Evolutionary conservation across 2,329 filamentous ascomycete genomes (phyloP).

Genomic region (Plectosphaerella sp.): DNA sequence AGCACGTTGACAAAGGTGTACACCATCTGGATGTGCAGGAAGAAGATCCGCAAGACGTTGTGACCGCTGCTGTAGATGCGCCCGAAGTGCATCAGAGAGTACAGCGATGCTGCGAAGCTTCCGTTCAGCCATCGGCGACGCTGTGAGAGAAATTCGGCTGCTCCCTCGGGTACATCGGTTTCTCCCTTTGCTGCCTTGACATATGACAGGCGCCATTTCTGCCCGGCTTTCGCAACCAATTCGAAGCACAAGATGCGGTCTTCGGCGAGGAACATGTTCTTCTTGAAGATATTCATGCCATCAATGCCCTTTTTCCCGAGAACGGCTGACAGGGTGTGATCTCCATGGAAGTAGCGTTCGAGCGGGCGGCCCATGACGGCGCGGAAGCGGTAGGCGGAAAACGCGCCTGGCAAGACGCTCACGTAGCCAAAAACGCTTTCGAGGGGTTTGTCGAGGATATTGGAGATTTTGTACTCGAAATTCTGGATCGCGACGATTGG

Average conservation of each 20-base stretch:
- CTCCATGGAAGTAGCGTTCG: constrained; percentile 91
- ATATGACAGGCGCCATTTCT: constrained; percentile 89
- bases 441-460: constrained; percentile 85
- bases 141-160: constrained; percentile 84
- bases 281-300: constrained; percentile 97
- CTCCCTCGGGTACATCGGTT: constrained; percentile 86
- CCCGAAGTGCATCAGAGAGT: constrained; percentile 86
- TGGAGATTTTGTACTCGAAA: constrained; percentile 94
- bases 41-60: constrained; percentile 87
- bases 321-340: constrained; percentile 81
- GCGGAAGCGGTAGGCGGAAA: constrained; percentile 85
- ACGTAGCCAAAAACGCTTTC: constrained; percentile 89
- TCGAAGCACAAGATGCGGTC: constrained; percentile 95
- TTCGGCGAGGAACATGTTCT: constrained; percentile 97
- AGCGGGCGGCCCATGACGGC: constrained; percentile 86
- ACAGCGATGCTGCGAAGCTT: constrained; percentile 85
- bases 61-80: constrained; percentile 91
- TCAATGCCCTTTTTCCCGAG: constrained; percentile 91
- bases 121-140: constrained; percentile 90
- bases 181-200: constrained; percentile 91
- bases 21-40: constrained; percentile 81
- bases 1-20: constrained; percentile 80
- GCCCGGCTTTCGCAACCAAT: constrained; percentile 83
- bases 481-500: constrained; percentile 86
- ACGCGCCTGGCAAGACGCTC: constrained; percentile 84